Percentiles rank a stretch among this genome's conserved stretches.
These are phyloP conservation scores for Coleophoma eucalyptorum DNA, from an alignment of 2,329 filamentous ascomycete species.

Conservation along the genomic window DNA sequence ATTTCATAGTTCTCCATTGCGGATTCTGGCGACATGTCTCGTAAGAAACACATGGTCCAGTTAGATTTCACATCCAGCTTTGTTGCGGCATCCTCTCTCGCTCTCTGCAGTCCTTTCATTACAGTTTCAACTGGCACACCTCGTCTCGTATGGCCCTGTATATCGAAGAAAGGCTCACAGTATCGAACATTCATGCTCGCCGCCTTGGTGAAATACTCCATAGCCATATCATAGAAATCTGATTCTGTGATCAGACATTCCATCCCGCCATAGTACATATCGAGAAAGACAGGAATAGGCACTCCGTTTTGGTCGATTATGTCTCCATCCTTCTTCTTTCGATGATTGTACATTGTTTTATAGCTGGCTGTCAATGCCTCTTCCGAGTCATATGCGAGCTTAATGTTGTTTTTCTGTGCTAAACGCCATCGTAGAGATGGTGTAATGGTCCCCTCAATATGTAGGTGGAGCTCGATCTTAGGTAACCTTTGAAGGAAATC, in stretches of 20 bases:
- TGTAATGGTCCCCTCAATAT: constrained; percentile 71
- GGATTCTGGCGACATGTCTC: constrained; percentile 59
- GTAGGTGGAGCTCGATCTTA: constrained; percentile 78
- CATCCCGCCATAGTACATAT: constrained; percentile 75
- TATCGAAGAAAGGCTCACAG: constrained; percentile 76
- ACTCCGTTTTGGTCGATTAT: not conserved
- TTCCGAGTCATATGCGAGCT: constrained; percentile 30
- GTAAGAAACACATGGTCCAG: constrained; percentile 68
- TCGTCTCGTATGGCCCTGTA: constrained; percentile 65
- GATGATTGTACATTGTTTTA: constrained; percentile 21
- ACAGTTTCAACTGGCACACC: constrained; percentile 59
- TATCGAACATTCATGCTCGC: constrained; percentile 61
- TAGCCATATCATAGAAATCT: constrained; percentile 71
- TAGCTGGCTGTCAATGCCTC: not conserved
- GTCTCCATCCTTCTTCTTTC: constrained; percentile 18
- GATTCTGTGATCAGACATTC: constrained; percentile 55
- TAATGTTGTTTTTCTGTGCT: constrained; percentile 59
- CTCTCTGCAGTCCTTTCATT: constrained; percentile 56
- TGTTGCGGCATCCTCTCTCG: constrained; percentile 51
- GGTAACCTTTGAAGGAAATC: constrained; percentile 42
- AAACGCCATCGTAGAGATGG: constrained; percentile 66
- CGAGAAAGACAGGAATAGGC: constrained; percentile 47
- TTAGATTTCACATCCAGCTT: constrained; percentile 54
- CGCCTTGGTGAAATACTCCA: constrained; percentile 64
- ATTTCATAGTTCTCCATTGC: constrained; percentile 41